phyloP scores from a whole-genome alignment of 2,329 filamentous ascomycete genomes.

The Mycogone perniciosa region DNA sequence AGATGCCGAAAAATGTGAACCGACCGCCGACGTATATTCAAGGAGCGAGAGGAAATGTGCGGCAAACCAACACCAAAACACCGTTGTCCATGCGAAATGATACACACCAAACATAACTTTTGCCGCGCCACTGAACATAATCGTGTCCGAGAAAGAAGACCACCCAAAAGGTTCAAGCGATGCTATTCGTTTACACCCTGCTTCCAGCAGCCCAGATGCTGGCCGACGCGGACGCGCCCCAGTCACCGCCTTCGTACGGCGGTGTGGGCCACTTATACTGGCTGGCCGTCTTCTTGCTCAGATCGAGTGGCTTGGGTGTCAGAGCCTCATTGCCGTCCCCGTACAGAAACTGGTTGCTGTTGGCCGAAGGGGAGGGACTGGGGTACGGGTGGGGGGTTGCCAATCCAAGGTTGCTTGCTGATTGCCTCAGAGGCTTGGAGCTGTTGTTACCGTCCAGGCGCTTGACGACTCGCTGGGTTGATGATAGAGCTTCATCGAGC shows the following conservation, averaged over 20 bases:
- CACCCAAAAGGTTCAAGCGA: not conserved
- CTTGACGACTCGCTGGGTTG: constrained; percentile 68
- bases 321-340: constrained; percentile 56
- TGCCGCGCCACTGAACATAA: constrained; percentile 18
- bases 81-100: constrained; percentile 16
- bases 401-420: constrained; percentile 56
- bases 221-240: constrained; percentile 75
- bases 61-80: constrained; percentile 16
- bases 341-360: constrained; percentile 70
- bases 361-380: constrained; percentile 71
- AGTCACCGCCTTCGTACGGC: constrained; percentile 89
- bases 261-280: constrained; percentile 86
- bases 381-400: constrained; percentile 49
- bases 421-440: constrained; percentile 47
- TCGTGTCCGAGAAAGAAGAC: constrained; percentile 13
- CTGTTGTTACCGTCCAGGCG: constrained; percentile 50
- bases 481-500: constrained; percentile 78
- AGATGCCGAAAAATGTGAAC: constrained; percentile 16
- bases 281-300: constrained; percentile 49
- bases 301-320: constrained; percentile 65
- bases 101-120: constrained; percentile 13
- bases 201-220: constrained; percentile 72
- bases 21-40: constrained; percentile 18
- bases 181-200: constrained; percentile 42
- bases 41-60: constrained; percentile 14